phyloP scores from a whole-genome alignment of 1,284 basidiomycete species.

The Austroboletus novae-zelandiae region DNA sequence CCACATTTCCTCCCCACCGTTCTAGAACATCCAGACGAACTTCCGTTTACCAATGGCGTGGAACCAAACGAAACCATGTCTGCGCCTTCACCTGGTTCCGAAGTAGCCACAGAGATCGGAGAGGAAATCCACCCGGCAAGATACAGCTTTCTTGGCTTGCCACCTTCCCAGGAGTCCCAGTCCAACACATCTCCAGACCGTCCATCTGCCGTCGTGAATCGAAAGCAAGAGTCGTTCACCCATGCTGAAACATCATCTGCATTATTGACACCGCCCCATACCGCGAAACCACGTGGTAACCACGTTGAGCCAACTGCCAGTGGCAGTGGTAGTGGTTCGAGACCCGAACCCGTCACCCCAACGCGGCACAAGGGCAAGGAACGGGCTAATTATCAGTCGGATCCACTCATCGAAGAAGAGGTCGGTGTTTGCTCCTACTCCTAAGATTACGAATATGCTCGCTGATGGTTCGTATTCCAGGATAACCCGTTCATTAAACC shows the following conservation, averaged over 20 bases:
- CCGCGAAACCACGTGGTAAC: background rate
- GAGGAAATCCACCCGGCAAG: background rate
- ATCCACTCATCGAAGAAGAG: slow-evolving; percentile 1
- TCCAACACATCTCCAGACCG: background rate
- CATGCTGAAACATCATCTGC: background rate
- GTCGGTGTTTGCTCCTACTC: slow-evolving; percentile 1
- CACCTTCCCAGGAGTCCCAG: slow-evolving; percentile 11
- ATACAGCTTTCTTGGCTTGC: slow-evolving; percentile 24
- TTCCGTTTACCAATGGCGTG: slow-evolving; percentile 15
- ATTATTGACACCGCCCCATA: slow-evolving; percentile 23
- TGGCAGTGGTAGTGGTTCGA: background rate
- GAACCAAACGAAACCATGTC: background rate
- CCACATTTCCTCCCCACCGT: background rate
- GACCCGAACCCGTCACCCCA: slow-evolving; percentile 15
- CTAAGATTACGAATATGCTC: background rate
- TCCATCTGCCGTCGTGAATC: too few relatives aligned
- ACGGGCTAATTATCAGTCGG: slow-evolving; percentile 5
- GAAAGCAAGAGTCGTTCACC: too few relatives aligned
- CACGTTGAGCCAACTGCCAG: background rate
- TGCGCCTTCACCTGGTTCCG: background rate
- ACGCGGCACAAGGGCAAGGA: slow-evolving; percentile 26
- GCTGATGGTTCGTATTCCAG: slow-evolving; percentile 3
- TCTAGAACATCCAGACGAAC: slow-evolving; percentile 4
- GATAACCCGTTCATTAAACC: slow-evolving; percentile 15
- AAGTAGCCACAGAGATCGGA: slow-evolving; percentile 3